phyloP scores from a whole-genome alignment of 2,329 filamentous ascomycete species.

The Ambrosiella xylebori region DNA sequence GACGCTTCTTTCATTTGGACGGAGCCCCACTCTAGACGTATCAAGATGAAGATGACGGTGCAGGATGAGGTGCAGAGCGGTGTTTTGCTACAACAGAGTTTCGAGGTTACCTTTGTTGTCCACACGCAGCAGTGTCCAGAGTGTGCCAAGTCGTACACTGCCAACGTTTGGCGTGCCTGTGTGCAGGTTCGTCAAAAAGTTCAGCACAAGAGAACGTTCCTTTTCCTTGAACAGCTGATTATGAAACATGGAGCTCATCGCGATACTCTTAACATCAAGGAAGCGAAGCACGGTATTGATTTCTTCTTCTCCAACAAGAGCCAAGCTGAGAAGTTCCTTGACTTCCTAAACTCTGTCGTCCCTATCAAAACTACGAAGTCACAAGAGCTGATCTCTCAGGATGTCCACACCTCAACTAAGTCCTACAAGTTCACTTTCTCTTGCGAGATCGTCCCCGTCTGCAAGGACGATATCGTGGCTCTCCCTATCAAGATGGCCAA shows the following conservation, averaged over 20 bases:
- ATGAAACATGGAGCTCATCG: constrained; percentile 82
- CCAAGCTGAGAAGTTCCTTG: constrained; percentile 79
- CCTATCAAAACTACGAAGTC: constrained; percentile 62
- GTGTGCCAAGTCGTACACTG: constrained; percentile 88
- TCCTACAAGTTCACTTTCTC: constrained; percentile 93
- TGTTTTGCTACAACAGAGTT: constrained; percentile 69
- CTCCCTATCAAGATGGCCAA: constrained; percentile 80
- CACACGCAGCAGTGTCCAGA: constrained; percentile 89
- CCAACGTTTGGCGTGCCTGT: constrained; percentile 83
- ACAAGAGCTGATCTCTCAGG: constrained; percentile 79
- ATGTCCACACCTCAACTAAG: constrained; percentile 76
- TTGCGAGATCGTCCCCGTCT: constrained; percentile 78
- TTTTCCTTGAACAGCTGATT: constrained; percentile 77
- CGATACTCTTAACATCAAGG: constrained; percentile 96
- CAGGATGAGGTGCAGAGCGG: constrained; percentile 51
- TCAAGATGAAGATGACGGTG: constrained; percentile 91
- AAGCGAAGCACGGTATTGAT: constrained; percentile 87
- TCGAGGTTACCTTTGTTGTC: constrained; percentile 86
- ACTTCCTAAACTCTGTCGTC: constrained; percentile 70
- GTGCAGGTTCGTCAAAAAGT: constrained; percentile 97
- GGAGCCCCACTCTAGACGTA: constrained; percentile 80
- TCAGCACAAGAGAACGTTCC: constrained; percentile 65
- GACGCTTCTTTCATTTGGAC: constrained; percentile 98
- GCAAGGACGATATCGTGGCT: constrained; percentile 93
- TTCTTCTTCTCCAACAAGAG: constrained; percentile 87